Evolutionary conservation across 2,329 filamentous ascomycete genomes (phyloP).

Genomic region (Colletotrichum horii): DNA sequence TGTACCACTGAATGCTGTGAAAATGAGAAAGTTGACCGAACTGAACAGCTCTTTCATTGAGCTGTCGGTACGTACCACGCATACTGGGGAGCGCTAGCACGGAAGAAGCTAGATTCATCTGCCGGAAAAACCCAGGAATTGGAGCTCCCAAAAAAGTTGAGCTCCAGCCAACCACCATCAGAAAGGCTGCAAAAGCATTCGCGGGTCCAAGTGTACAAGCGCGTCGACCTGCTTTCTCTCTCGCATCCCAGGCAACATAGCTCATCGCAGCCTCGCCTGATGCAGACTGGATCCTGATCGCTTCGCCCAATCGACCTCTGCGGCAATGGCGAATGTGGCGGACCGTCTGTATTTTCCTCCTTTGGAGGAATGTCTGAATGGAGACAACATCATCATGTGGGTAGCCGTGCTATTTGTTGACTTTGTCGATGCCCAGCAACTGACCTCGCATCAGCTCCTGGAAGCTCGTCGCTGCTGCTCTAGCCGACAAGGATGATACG

Average conservation of each 20-base stretch:
- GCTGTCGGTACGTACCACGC: background rate
- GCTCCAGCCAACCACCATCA: conserved; percentile 13
- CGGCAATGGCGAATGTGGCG: conserved; percentile 73
- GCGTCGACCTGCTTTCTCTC: conserved; percentile 22
- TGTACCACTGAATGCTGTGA: background rate
- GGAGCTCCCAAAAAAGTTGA: conserved; percentile 20
- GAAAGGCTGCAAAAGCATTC: conserved; percentile 22
- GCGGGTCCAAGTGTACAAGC: conserved; percentile 16
- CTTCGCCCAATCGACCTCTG: conserved; percentile 34
- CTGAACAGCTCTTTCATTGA: background rate
- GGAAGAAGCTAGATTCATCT: background rate
- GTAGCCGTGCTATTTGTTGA: conserved; percentile 36
- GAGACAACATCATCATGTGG: conserved; percentile 81
- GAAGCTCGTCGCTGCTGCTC: conserved; percentile 63
- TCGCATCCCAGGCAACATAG: conserved; percentile 32
- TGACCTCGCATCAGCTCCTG: conserved; percentile 55
- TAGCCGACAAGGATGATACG: conserved; percentile 62
- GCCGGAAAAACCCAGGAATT: conserved; percentile 16
- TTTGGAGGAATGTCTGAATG: conserved; percentile 83
- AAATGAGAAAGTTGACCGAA: background rate
- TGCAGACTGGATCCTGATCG: conserved; percentile 19
- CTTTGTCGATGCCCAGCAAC: background rate
- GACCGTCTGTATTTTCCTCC: conserved; percentile 81
- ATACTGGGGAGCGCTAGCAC: background rate
- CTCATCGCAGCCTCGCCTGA: conserved; percentile 21